Percentiles rank a stretch among this genome's conserved stretches.
Evolutionary conservation across 2,329 filamentous ascomycete genomes (phyloP).

Genomic region (Phialemoniopsis sp.): DNA sequence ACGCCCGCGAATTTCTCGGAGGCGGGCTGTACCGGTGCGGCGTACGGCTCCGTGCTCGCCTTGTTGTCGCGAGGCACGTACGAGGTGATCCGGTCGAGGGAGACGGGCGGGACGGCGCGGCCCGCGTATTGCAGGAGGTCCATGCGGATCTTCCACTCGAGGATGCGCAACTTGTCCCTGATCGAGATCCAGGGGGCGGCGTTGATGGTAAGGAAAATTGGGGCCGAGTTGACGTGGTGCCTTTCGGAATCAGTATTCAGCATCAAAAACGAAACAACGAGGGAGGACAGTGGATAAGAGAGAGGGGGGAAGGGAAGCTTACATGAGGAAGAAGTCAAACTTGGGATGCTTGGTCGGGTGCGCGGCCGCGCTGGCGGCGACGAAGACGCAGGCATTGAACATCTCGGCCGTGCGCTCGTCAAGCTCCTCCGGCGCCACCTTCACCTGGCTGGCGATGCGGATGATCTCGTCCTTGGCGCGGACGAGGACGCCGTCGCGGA

Average conservation of each 20-base stretch:
- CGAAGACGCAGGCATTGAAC: slow-evolving; percentile 57
- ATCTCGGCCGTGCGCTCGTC: slow-evolving; percentile 55
- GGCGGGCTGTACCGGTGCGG: no score
- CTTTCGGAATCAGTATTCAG: no score
- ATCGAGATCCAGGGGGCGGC: slow-evolving; percentile 55
- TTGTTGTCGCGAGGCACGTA: slow-evolving; percentile 43
- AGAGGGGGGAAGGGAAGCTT: slow-evolving; percentile 15
- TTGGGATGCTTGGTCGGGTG: slow-evolving; percentile 61
- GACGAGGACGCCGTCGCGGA: slow-evolving; percentile 63
- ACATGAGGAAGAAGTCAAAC: slow-evolving; percentile 76
- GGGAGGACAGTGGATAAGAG: slow-evolving; percentile 9
- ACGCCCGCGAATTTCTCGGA: slow-evolving; percentile 23
- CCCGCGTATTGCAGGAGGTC: slow-evolving; percentile 74
- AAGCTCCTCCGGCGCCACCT: slow-evolving; percentile 51
- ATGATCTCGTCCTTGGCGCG: slow-evolving; percentile 62
- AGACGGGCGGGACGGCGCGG: slow-evolving; percentile 57
- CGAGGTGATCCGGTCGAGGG: slow-evolving; percentile 50
- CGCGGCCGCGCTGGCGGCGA: slow-evolving; percentile 53
- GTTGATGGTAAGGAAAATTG: slow-evolving; percentile 71
- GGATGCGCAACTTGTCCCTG: slow-evolving; percentile 60
- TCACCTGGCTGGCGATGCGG: slow-evolving; percentile 53
- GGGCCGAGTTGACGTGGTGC: slow-evolving; percentile 67
- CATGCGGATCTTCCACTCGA: slow-evolving; percentile 78
- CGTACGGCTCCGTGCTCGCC: no score
- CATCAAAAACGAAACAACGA: no score